These are phyloP conservation scores for Takashimella tepidaria DNA, from an alignment of 1,284 basidiomycete genomes.

Conservation along the genomic window DNA sequence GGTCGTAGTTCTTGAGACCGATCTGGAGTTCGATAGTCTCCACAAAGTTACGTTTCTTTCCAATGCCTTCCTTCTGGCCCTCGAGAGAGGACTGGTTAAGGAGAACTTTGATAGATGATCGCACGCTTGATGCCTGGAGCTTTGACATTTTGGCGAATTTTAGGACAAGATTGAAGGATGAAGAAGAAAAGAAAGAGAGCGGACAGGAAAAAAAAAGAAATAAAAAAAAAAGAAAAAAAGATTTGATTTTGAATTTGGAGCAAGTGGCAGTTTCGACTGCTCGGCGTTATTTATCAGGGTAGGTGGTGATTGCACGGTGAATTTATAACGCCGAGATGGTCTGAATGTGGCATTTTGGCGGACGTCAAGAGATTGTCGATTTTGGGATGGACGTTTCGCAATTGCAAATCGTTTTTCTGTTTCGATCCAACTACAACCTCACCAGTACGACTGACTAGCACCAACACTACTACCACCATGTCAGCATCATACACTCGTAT, in stretches of 20 bases:
- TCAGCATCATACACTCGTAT: constrained; percentile 5
- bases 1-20: constrained; percentile 97
- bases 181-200: too few relatives aligned
- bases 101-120: constrained; percentile 85
- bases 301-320: not conserved
- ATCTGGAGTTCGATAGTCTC: constrained; percentile 90
- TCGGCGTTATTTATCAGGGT: constrained; percentile 7
- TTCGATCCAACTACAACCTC: too few relatives aligned
- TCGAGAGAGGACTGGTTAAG: constrained; percentile 59
- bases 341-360: constrained; percentile 4
- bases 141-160: constrained; percentile 50
- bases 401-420: too few relatives aligned
- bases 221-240: constrained; percentile 2
- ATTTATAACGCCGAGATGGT: not conserved
- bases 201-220: too few relatives aligned
- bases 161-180: constrained; percentile 20
- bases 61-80: constrained; percentile 44
- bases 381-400: too few relatives aligned
- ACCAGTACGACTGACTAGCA: too few relatives aligned
- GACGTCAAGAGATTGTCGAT: too few relatives aligned
- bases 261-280: constrained; percentile 8
- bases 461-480: constrained; percentile 8
- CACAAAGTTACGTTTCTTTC: constrained; percentile 65
- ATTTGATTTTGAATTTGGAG: constrained; percentile 6
- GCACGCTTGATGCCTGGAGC: constrained; percentile 98